A percentile compares a stretch with the other conserved stretches of the same genome.
These are phyloP conservation scores for Nemania sp. DNA, from an alignment of 2,329 filamentous ascomycete species.

Conservation along the genomic window DNA sequence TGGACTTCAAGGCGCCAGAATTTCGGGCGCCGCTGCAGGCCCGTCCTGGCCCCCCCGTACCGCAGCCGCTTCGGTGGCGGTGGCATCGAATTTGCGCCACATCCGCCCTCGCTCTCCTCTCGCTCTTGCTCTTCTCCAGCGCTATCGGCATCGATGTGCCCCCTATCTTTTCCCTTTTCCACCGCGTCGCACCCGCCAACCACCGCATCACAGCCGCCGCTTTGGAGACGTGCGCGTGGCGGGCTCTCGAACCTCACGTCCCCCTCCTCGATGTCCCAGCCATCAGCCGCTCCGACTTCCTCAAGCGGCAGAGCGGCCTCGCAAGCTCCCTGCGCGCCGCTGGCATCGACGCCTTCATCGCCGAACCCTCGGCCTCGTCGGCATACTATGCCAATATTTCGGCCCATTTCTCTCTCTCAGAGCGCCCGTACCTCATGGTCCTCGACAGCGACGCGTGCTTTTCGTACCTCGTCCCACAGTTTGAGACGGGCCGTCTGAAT, in stretches of 20 bases:
- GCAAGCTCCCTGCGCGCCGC: constrained; percentile 31
- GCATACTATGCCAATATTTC: constrained; percentile 32
- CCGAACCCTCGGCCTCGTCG: constrained; percentile 32
- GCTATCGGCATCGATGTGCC: not conserved
- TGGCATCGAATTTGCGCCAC: constrained; percentile 5
- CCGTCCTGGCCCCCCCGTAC: not conserved
- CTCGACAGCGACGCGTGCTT: constrained; percentile 33
- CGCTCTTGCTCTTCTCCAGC: constrained; percentile 2
- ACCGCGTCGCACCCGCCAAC: not conserved
- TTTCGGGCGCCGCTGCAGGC: not conserved
- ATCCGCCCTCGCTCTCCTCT: not conserved
- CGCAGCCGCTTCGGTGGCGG: not conserved
- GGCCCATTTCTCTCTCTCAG: constrained; percentile 35
- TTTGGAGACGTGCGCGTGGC: constrained; percentile 37
- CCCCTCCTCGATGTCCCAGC: constrained; percentile 35
- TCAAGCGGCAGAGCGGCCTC: constrained; percentile 34
- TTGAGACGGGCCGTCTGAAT: constrained; percentile 39
- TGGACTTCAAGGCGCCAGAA: not conserved
- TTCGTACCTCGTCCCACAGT: constrained; percentile 39
- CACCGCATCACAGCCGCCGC: not conserved
- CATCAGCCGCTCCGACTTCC: constrained; percentile 36
- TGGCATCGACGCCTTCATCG: constrained; percentile 38
- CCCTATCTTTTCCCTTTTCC: not conserved
- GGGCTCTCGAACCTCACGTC: constrained; percentile 29
- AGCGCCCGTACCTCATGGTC: constrained; percentile 38